A percentile compares a stretch with the other conserved stretches of the same genome.
Evolutionary conservation across 2,329 filamentous ascomycete genomes (phyloP).

Genomic region (Scopulariopsis brevicaulis): DNA sequence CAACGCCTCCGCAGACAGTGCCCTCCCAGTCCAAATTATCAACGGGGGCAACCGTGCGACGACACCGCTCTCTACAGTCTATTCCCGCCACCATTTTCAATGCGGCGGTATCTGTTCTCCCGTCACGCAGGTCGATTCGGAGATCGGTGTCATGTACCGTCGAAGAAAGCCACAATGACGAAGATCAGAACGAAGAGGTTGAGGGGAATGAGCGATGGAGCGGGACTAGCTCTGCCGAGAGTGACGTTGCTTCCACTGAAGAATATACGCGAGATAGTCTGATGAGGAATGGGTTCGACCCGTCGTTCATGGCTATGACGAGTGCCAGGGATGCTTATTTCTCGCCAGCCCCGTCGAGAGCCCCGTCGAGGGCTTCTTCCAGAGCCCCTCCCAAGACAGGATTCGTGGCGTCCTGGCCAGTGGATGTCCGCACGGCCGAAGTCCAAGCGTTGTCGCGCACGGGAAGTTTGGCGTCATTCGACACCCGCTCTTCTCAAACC

Average conservation of each 20-base stretch:
- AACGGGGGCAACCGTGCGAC: background rate
- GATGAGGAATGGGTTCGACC: constrained; percentile 4
- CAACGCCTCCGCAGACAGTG: too few species aligned
- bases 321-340: constrained; percentile 4
- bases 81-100: constrained; percentile 8
- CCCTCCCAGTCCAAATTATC: background rate
- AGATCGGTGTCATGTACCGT: background rate
- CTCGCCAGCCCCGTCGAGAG: constrained; percentile 1
- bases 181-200: background rate
- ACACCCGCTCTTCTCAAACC: constrained; percentile 6
- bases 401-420: background rate
- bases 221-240: background rate
- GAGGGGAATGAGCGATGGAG: constrained; percentile 1
- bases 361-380: constrained; percentile 1
- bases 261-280: constrained; percentile 3
- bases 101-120: constrained; percentile 8
- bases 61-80: constrained; percentile 8
- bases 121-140: background rate
- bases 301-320: constrained; percentile 4
- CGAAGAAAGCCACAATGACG: background rate
- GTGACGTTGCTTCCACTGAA: background rate
- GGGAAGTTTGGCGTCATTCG: constrained; percentile 3
- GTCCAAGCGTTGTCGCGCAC: background rate
- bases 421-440: background rate
- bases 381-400: background rate